These are phyloP conservation scores for Petunia hybrid DNA, from an alignment of 305 asterid genomes.

Conservation along the genomic window DNA sequence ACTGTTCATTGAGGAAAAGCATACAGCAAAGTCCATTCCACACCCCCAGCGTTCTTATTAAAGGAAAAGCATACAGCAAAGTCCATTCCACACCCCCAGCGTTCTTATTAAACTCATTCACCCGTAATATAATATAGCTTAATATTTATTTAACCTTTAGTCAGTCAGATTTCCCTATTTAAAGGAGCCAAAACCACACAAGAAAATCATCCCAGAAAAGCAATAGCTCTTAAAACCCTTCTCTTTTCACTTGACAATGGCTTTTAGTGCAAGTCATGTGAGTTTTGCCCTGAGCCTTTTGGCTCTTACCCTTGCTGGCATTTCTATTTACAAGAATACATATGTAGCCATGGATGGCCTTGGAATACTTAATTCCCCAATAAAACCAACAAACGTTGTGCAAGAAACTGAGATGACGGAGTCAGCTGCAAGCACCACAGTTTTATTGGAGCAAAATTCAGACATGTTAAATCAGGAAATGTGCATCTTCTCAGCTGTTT, in stretches of 20 bases:
- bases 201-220: neutral
- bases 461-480: conserved; percentile 25
- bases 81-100: conserved; percentile 11
- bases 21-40: conserved; percentile 5
- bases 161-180: neutral
- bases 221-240: neutral
- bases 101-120: neutral
- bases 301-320: neutral
- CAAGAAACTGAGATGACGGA: neutral
- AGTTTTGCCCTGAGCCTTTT: conserved; percentile 16
- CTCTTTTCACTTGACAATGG: neutral
- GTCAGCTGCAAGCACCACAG: neutral
- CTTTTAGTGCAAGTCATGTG: conserved; percentile 1
- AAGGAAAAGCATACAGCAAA: neutral
- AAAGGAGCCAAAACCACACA: conserved; percentile 1
- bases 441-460: conserved; percentile 24
- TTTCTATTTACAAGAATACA: neutral
- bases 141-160: neutral
- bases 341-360: neutral
- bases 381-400: neutral
- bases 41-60: neutral
- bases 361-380: too few relatives aligned
- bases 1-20: too few relatives aligned
- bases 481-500: neutral
- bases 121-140: neutral